A percentile compares a stretch with the other conserved stretches of the same genome.
These are phyloP conservation scores for Cercophora sp. DNA, from an alignment of 495 filamentous ascomycete species.

Conservation along the genomic window DNA sequence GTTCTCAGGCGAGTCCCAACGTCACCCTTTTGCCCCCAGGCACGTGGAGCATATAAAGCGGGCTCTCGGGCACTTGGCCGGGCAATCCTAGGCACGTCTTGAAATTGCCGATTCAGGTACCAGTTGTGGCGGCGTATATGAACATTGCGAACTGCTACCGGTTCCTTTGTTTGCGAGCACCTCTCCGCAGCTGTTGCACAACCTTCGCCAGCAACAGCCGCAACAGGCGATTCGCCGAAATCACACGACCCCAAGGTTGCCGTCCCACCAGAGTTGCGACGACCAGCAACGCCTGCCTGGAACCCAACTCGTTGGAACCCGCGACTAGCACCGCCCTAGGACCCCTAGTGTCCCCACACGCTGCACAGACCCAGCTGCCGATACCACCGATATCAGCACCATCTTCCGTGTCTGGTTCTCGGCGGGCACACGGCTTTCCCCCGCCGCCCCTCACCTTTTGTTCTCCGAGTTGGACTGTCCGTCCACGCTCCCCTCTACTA, in stretches of 20 bases:
- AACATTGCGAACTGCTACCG: not conserved
- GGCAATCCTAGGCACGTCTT: not conserved
- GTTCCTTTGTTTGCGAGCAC: not conserved
- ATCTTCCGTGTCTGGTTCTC: no score
- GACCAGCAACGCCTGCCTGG: constrained; percentile 15
- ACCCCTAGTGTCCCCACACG: constrained; percentile 18
- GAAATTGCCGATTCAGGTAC: constrained; percentile 3
- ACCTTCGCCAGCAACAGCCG: not conserved
- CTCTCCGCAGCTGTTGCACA: not conserved
- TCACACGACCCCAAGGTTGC: not conserved
- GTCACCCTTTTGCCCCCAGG: not conserved
- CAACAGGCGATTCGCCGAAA: constrained; percentile 1
- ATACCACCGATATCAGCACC: no score
- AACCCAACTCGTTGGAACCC: constrained; percentile 27
- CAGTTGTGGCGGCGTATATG: not conserved
- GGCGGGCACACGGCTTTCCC: no score
- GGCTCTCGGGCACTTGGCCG: not conserved
- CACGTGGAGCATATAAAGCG: not conserved
- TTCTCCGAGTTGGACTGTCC: no score
- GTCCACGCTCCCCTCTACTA: not conserved
- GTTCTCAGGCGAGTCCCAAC: constrained; percentile 2
- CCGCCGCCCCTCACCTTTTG: no score
- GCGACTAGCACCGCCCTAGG: constrained; percentile 16
- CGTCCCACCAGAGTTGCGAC: constrained; percentile 10
- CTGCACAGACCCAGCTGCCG: constrained; percentile 21